These are phyloP conservation scores for Aspergillus ibericus DNA, from an alignment of 2,329 filamentous ascomycete species.

Conservation along the genomic window DNA sequence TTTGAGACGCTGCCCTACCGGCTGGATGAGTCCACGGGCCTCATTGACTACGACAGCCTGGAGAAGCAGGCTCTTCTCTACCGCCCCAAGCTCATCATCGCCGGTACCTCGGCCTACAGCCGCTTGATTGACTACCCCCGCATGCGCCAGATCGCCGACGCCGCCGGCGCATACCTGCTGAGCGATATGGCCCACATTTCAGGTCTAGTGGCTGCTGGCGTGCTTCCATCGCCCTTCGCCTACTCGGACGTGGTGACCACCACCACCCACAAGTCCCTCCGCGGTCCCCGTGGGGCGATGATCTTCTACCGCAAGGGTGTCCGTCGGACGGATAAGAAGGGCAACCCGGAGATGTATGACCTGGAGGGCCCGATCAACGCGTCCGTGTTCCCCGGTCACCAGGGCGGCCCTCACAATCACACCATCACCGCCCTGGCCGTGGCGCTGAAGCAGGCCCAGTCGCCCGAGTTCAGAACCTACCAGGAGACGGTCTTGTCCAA, in stretches of 20 bases:
- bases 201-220: slow-evolving; percentile 86
- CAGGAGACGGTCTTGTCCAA: slow-evolving; percentile 91
- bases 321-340: slow-evolving; percentile 85
- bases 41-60: slow-evolving; percentile 95
- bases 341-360: slow-evolving; percentile 87
- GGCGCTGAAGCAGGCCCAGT: slow-evolving; percentile 89
- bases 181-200: slow-evolving; percentile 99
- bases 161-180: slow-evolving; percentile 88
- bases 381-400: slow-evolving; percentile 98
- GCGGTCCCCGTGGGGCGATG: slow-evolving; percentile 97
- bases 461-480: slow-evolving; percentile 88
- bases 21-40: slow-evolving; percentile 71
- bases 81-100: slow-evolving; percentile 93
- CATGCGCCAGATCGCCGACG: slow-evolving; percentile 95
- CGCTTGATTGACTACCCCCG: slow-evolving; percentile 93
- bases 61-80: slow-evolving; percentile 88
- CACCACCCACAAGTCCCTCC: slow-evolving; percentile 98
- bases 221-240: slow-evolving; percentile 89
- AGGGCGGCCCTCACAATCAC: slow-evolving; percentile 98
- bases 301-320: slow-evolving; percentile 99
- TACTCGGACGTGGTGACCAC: slow-evolving; percentile 96
- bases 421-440: slow-evolving; percentile 97
- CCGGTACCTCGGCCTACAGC: slow-evolving; percentile 97
- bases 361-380: slow-evolving; percentile 97
- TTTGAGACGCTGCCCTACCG: slow-evolving; percentile 99